Base-by-base conservation (phyloP, 495 filamentous ascomycete species). In the Venustampulla echinocandica region DNA sequence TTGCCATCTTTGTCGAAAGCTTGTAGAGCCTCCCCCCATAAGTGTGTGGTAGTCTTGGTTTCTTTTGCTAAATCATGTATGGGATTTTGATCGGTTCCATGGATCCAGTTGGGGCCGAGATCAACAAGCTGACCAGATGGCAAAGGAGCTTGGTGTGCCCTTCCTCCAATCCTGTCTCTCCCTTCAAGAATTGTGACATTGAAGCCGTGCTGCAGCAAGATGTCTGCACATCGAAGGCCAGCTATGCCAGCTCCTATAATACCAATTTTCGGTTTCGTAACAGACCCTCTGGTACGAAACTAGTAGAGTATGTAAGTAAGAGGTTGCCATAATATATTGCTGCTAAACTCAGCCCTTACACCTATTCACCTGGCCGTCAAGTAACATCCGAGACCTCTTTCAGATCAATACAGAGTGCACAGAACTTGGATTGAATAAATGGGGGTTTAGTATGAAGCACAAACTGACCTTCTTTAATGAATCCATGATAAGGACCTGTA, bases 81-180 rank as follows among this genome's bases (percentile, higher is more conserved):
- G 4, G 92, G 90, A 59, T 95, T 98, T 39, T 84, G 65, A 1
- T 80, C 73, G 0, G 84, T 83, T 27, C 92, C 92, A 62, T 97
- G 90, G 20, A 95, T 93, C 90, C 90, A 96, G 58, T 96, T 97
- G 5, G 90, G 82, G 4, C 90, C 90, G 17, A 87, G 84, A 54
- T 73, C 69, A 10, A 75, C 61, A n/a, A 70, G 48, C 14, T 73
- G 68, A 6, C 67, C 71, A 17, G 67, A 67, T 3, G 70, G 63
- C 0, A 76, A 57, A n/a, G 46, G 58, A 30, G 64, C 56, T 52
- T 77, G 74, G 38, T 66, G 64, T 64, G 94, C 77, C 46, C 90
- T 75, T 6, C 92, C 92, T 9, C 92, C 92, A 45, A 94, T 63
- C 22, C 92, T 74, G 65, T 90, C 69, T 45, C 90, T 74, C 7